phyloP scores from a whole-genome alignment of 2,329 filamentous ascomycete genomes.

The Plenodomus tracheiphilus region DNA sequence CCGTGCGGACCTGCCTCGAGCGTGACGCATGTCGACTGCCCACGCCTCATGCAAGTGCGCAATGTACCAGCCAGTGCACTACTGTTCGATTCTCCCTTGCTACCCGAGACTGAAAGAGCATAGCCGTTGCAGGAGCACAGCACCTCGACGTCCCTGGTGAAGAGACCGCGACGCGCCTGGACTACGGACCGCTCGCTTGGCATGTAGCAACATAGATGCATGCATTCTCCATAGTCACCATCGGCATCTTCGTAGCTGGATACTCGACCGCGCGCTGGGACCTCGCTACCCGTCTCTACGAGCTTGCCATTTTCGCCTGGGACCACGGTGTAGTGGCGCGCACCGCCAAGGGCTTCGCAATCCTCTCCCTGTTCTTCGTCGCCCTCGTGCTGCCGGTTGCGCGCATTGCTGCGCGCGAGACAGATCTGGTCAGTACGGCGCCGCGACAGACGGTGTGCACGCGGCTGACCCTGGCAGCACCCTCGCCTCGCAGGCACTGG shows the following conservation, averaged over 20 bases:
- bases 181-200: slow-evolving; percentile 15
- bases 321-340: slow-evolving; percentile 95
- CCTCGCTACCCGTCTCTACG: slow-evolving; percentile 93
- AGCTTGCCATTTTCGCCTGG: slow-evolving; percentile 96
- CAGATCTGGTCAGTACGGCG: slow-evolving; percentile 67
- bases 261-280: slow-evolving; percentile 99
- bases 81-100: slow-evolving; percentile 6
- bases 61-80: slow-evolving; percentile 13
- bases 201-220: slow-evolving; percentile 69
- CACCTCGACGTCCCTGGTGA: background rate
- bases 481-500: slow-evolving; percentile 76
- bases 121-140: background rate
- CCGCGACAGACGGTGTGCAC: background rate
- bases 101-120: background rate
- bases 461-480: slow-evolving; percentile 61
- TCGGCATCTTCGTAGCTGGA: slow-evolving; percentile 98
- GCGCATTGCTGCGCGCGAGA: slow-evolving; percentile 78
- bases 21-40: too few species aligned
- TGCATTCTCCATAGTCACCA: slow-evolving; percentile 93
- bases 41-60: too few species aligned
- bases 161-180: background rate
- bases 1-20: slow-evolving; percentile 19
- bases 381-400: slow-evolving; percentile 82
- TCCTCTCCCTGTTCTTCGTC: slow-evolving; percentile 83
- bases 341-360: slow-evolving; percentile 79